Conservation (phyloP, 2,329 filamentous ascomycete genomes). For the Aspergillus felis region DNA sequence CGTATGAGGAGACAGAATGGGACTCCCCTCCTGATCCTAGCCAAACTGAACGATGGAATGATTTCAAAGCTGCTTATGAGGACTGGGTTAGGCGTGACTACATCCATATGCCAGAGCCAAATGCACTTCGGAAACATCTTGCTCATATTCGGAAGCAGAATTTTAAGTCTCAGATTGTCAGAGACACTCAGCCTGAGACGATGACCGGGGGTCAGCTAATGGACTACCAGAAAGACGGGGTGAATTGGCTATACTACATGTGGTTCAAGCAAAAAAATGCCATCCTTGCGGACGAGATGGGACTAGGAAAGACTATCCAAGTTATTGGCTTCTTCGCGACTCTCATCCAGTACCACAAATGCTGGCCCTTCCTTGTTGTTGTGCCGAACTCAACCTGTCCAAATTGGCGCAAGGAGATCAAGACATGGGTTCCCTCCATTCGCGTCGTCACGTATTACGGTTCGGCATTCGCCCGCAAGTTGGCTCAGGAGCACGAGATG, state of each 20-base stretch:
- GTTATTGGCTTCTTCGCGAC: slow-evolving; percentile 77
- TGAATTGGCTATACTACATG: slow-evolving; percentile 94
- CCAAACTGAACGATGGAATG: slow-evolving; percentile 64
- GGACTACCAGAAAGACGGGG: slow-evolving; percentile 86
- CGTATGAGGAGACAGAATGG: slow-evolving; percentile 90
- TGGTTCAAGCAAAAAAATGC: slow-evolving; percentile 79
- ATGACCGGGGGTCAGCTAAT: slow-evolving; percentile 79
- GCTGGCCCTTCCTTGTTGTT: slow-evolving; percentile 89
- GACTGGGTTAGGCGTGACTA: slow-evolving; percentile 81
- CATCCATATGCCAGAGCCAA: slow-evolving; percentile 55
- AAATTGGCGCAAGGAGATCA: slow-evolving; percentile 97
- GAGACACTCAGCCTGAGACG: slow-evolving; percentile 67
- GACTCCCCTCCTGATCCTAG: slow-evolving; percentile 67
- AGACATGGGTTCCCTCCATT: slow-evolving; percentile 82
- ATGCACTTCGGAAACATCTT: slow-evolving; percentile 63
- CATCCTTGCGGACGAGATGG: slow-evolving; percentile 97
- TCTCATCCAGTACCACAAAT: slow-evolving; percentile 64
- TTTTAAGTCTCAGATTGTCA: slow-evolving; percentile 64
- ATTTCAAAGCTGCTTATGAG: slow-evolving; percentile 78
- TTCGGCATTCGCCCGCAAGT: slow-evolving; percentile 65
- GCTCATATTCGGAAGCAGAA: slow-evolving; percentile 61
- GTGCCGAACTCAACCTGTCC: slow-evolving; percentile 92
- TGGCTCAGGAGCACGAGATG: slow-evolving; percentile 79
- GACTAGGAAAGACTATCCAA: slow-evolving; percentile 94
- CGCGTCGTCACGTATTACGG: slow-evolving; percentile 94